A percentile compares a stretch with the other conserved stretches of the same genome.
These are phyloP conservation scores for Annulohypoxylon bovei DNA, from an alignment of 495 filamentous ascomycete genomes.

Conservation along the genomic window DNA sequence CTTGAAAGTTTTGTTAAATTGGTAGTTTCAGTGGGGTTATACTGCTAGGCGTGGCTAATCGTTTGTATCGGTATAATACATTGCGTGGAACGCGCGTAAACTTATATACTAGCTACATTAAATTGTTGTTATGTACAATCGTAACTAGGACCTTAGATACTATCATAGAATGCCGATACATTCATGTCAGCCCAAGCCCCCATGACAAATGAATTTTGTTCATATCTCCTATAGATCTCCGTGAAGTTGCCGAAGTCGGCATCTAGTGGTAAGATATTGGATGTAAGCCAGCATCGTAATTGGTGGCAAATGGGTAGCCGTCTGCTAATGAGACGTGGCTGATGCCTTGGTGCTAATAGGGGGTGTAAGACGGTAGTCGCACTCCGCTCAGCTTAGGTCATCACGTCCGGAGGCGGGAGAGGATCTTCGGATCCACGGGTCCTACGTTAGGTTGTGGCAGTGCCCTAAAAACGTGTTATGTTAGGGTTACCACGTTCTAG, in stretches of 20 bases:
- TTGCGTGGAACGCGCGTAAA: neutral
- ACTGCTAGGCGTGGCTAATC: no score
- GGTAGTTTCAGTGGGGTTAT: no score
- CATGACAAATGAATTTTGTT: neutral
- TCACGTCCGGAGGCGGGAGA: neutral
- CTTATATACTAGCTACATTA: neutral
- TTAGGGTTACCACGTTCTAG: conserved; percentile 7
- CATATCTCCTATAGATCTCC: neutral
- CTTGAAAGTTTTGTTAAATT: no score
- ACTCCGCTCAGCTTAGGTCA: conserved; percentile 5
- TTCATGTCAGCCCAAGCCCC: conserved; percentile 1
- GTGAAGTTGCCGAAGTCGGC: neutral
- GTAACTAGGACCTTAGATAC: neutral
- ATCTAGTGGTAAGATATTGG: neutral
- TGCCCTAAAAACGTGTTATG: neutral
- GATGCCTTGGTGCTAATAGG: neutral
- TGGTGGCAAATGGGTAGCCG: neutral
- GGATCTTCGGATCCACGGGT: neutral
- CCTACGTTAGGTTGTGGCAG: neutral
- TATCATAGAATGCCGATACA: neutral
- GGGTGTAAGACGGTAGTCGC: neutral
- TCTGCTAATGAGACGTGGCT: neutral
- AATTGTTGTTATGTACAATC: neutral
- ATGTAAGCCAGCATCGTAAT: neutral
- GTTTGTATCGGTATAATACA: no score